Percentiles rank a stretch among this genome's conserved stretches.
phyloP scores from a whole-genome alignment of 2,329 filamentous ascomycete species.

The Microcera coccophila region DNA sequence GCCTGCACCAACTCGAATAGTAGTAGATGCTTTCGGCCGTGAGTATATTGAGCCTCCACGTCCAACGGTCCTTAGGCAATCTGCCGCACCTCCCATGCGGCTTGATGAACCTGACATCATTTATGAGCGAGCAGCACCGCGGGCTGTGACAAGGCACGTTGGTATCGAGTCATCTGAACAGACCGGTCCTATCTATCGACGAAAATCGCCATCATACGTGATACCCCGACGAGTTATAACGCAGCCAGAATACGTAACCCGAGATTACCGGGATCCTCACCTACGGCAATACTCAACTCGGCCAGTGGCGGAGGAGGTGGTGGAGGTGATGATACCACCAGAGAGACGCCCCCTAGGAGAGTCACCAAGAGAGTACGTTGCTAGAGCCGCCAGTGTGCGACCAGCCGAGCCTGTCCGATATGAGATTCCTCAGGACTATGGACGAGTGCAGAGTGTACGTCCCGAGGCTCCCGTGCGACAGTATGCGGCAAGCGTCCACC shows the following conservation, averaged over 20 bases:
- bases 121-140: conserved; percentile 61
- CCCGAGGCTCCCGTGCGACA: conserved; percentile 32
- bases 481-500: conserved; percentile 26
- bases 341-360: conserved; percentile 45
- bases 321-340: conserved; percentile 42
- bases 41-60: conserved; percentile 63
- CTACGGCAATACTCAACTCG: conserved; percentile 56
- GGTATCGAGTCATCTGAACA: conserved; percentile 47
- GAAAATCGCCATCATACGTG: conserved; percentile 47
- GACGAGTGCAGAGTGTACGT: conserved; percentile 42
- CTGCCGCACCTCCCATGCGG: conserved; percentile 46
- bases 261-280: conserved; percentile 51
- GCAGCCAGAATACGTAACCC: conserved; percentile 55
- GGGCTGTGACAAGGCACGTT: conserved; percentile 49
- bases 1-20: conserved; percentile 60
- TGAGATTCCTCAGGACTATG: conserved; percentile 40
- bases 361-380: conserved; percentile 49
- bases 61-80: conserved; percentile 44
- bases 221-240: conserved; percentile 57
- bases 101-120: conserved; percentile 52
- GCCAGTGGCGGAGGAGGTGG: conserved; percentile 45
- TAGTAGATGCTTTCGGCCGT: conserved; percentile 79
- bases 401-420: conserved; percentile 46
- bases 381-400: conserved; percentile 56
- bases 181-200: conserved; percentile 46